Evolutionary conservation across 768 basidiomycete genomes (phyloP), one percentile per base, ranked within the genome.

Genomic region (Hypholoma fasciculare): DNA sequence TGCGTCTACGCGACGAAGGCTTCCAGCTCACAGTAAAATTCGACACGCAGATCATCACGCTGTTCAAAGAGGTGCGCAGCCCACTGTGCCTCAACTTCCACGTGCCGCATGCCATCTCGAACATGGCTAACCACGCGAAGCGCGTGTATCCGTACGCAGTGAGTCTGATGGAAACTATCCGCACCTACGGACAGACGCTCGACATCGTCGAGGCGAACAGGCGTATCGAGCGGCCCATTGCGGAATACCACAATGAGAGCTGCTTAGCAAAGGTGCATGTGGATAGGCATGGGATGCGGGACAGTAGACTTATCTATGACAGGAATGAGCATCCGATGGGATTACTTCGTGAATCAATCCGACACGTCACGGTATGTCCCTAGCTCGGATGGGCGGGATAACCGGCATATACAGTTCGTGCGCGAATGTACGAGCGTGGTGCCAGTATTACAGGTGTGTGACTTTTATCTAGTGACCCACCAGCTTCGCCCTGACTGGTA

Each of bases 321-420:
- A 96, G 96, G 96, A 26, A 96, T 99, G 90, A 85, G 83, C 66
- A 92, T 96, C 56, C 88, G 92, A 23, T 99, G 97, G 97, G 97
- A 98, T 70, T 84, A 94, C 74, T 95, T 98, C 65, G 90, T 98
- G 65, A 96, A 92, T 67, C 91, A 95, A 54, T 98, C 94, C 69
- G 95, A 96, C 63, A 84, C 89, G 4, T 81, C 86, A 14, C 81
- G 93, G 58, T 92, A 88, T 68, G 82, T 90, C 7, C 78, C 89
- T 0, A 78, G 81, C 48, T 78, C 86, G n/a, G 92, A 94, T 64
- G 88, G 85, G 16, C 72, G 80, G 27, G 95, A 97, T 67, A 94
- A 88, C 67, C 81, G 93, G 60, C 96, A 98, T 68, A 87, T 96
- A 20, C 89, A 93, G 59, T 98, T 94, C 62, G 96, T 98, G 8